Conservation (phyloP, 2,329 filamentous ascomycete genomes). For the Phyllosticta citribraziliensis region DNA sequence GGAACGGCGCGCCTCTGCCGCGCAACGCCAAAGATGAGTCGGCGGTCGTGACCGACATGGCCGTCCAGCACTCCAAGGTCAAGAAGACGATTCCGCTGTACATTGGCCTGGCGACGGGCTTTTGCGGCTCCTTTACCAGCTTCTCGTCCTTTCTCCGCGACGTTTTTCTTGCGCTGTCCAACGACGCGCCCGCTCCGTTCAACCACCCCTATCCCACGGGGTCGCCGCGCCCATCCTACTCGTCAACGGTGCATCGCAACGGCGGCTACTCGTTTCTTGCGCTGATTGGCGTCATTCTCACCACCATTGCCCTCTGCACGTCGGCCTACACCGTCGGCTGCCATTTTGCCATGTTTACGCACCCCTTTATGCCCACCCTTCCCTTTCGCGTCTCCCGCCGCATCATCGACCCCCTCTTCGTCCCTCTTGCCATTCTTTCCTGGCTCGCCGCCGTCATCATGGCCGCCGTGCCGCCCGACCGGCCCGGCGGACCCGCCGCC, state of each 20-base stretch:
- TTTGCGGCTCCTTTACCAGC: conserved; percentile 82
- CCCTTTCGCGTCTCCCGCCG: conserved; percentile 48
- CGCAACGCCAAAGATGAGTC: conserved; percentile 28
- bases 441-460: conserved; percentile 74
- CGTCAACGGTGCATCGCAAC: conserved; percentile 41
- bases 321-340: conserved; percentile 61
- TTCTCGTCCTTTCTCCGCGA: conserved; percentile 83
- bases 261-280: conserved; percentile 79
- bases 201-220: conserved; percentile 25
- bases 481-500: conserved; percentile 17
- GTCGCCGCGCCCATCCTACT: conserved; percentile 20
- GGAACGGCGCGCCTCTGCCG: conserved; percentile 32
- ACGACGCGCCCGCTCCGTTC: conserved; percentile 53
- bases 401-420: conserved; percentile 52
- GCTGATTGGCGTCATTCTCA: conserved; percentile 61
- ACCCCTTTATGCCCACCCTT: conserved; percentile 50
- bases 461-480: conserved; percentile 58
- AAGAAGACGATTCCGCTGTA: conserved; percentile 88
- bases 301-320: conserved; percentile 61
- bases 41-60: conserved; percentile 22
- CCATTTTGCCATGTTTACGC: conserved; percentile 59
- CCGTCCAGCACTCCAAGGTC: conserved; percentile 30
- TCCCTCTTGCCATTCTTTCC: conserved; percentile 58
- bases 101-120: conserved; percentile 75
- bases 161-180: conserved; percentile 67